Evolutionary conservation across 768 basidiomycete genomes (phyloP), one percentile per base, ranked within the genome.

Genomic region (Podaxis mareebaensis): DNA sequence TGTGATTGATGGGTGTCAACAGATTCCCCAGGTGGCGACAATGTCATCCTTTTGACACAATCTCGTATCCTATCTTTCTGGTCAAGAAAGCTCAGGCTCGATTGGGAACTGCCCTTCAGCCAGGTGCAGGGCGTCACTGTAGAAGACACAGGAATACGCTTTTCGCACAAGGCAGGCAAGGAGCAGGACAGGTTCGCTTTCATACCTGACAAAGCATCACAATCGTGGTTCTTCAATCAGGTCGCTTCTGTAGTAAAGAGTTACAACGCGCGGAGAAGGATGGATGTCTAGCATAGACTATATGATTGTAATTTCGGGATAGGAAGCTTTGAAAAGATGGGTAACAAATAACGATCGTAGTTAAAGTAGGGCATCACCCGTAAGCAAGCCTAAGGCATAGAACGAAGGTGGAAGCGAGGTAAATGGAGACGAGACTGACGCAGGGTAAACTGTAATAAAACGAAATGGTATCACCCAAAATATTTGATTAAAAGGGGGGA

Each of bases 31-130:
- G 91, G 88, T 0, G 86, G 88, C 56, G 94, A 96, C 76, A 90
- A 88, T 66, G 86, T 92, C 2, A 83, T 92, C 26, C 77, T 94
- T 40, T 77, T 99, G 66, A 98, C 96, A 10, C 85, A 88, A 40
- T 83, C 86, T 3, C 83, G 89, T 52, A 84, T 98, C 39, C 74
- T 98, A 30, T 88, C 90, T 11, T 93, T 98, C 74, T 89, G 89
- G 84, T 90, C 93, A 11, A 90, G 85, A 73, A 93, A 85, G 71
- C 83, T 99, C 40, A 85, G 86, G 38, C 84, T 96, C 4, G 88
- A 91, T 46, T 99, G 96, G 96, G 95, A 98, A 67, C 78, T 98
- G 13, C 89, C 95, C 0, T 87, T 99, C 72, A 85, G 85, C 20
- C 88, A 93, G 67, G 86, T 98, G 3, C 89, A 92, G 73, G 93